Evolutionary conservation across 2,329 filamentous ascomycete genomes (phyloP), one percentile per base, ranked within the genome.

Genomic region (Diaporthe australafricana): DNA sequence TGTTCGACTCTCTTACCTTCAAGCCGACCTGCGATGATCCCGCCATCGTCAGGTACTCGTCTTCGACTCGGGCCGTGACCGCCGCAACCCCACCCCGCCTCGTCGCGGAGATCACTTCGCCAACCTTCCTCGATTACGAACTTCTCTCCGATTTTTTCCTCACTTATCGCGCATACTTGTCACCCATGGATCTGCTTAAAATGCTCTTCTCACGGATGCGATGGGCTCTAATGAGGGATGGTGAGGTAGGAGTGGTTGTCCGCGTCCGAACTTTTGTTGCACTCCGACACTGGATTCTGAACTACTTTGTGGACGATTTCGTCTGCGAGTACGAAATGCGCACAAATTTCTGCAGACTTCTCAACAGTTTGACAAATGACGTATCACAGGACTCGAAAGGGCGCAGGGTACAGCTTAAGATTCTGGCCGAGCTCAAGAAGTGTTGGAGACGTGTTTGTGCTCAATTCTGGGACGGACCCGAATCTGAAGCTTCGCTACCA

Each of bases 281-380:
- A 9, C 87, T 98, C 55, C 91, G 96, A 70, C 96, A 99, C 81
- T 99, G 96, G 96, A 95, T 98, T 71, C 84, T 99, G 74, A 99
- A 99, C 81, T 99, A 99, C 81, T 99, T 98, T 76, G 88, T 94
- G 70, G 96, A 99, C 79, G 96, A 99, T 79, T 99, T 98, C 80
- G 90, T 97, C 50, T 83, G 92, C 30, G 91, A 95, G 79, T 91
- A 92, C 78, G 85, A 89, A 55, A 85, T 98, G 40, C 91, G 96
- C 11, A 85, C 89, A 6, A 89, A 90, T 20, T 98, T 98, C 79
- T 98, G 96, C 82, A 86, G 91, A 40, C 86, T 95, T 11, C 87
- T 98, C 72, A 98, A 98, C 80, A 84, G 87, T 63, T 87, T 92
- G 56, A 87, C 89, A 5, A 84, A 87, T 20, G 89, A 91, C 72